Base-by-base conservation (phyloP, 345 rosid species). In the Hypericum perforatum region DNA sequence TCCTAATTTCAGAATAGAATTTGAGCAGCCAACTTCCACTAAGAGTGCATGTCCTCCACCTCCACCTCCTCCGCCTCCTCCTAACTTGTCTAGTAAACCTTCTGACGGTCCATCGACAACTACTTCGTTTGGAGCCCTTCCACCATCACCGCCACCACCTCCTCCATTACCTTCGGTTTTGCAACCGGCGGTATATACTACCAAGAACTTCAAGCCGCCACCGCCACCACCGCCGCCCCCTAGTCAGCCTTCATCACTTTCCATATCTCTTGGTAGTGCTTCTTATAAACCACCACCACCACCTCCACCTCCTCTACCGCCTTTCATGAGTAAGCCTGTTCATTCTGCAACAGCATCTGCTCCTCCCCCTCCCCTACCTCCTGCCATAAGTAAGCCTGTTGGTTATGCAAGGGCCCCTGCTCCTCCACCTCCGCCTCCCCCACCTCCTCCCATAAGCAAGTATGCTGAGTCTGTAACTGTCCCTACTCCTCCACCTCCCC, bases 281-380 rank as follows among this genome's bases (percentile, higher is more conserved):
- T 16, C 62, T 10, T 52, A 42, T 53, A 52, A 51, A 49, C 67
- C 68, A n/a, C 71, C 76, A 7, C 75, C 61, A 0, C 75, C 64
- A 0, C 53, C 54, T 11, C 73, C 64, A 7, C 62, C 66, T 8
- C 61, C 29, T 8, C 50, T 16, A 10, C 11, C 60, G 41, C 37
- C 45, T 42, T 38, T 37, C 29, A 53, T 32, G 4, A 10, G 10
- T 41, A 55, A 36, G 42, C 6, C 43, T 9, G 42, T 47, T 13
- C 39, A 40, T 9, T 50, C 45, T 8, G 52, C 60, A 2, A 62
- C 57, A 12, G 63, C 60, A 9, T 60, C 74, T 43, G 56, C 67
- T 43, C 54, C 63, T 37, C 54, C 53, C 49, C 40, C 55, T 7
- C 61, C 67, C n/a, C 73, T 60, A 16, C 38, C 51, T 12, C 76